Base-by-base conservation (phyloP, 129 eudicot species). In the Chrysanthemum seticuspe region DNA sequence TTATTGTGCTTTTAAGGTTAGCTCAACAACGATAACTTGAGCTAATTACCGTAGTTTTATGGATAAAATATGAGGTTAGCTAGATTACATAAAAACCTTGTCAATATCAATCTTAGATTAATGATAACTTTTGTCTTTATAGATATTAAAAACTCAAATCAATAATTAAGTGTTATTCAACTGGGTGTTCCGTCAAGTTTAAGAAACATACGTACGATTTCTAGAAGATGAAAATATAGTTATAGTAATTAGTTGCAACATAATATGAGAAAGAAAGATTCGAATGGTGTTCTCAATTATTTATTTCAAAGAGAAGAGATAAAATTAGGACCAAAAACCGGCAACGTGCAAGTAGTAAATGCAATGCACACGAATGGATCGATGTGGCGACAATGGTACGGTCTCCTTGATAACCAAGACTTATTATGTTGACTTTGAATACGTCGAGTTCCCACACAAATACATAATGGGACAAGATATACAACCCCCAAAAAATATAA, bases 281-380 rank as follows among this genome's bases (percentile, higher is more conserved):
- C 4, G 66, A 53, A n/a, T 70, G 14, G 34, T 29, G 7, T 53
- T 29, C 14, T 70, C 12, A 2, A 48, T 66, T 4, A 16, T 69
- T 69, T 31, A 47, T 61, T 60, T 6, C 36, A 31, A 31, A 31
- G 11, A 3, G 13, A 40, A 49, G 4, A 15, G 1, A 12, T 47
- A 29, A 62, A 29, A 62, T 29, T 6, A 7, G 21, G 15, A 57
- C 1, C 23, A 16, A 66, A 10, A 76, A 23, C 4, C 5, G 29
- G 67, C 21, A 47, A 74, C 72, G 65, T 65, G 72, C 72, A 74
- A 53, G 45, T 19, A 36, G 27, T 74, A 6, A 52, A 52, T 65
- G 66, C 65, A 25, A 55, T 19, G 56, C 54, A 66, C 71, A 66
- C 71, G 73, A 75, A 65, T 57, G 72, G 47, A 40, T 40, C 47